A percentile compares a stretch with the other conserved stretches of the same genome.
These are phyloP conservation scores for Melocanna baccifera DNA, from an alignment of 176 grass and related monocot genomes.

Conservation along the genomic window DNA sequence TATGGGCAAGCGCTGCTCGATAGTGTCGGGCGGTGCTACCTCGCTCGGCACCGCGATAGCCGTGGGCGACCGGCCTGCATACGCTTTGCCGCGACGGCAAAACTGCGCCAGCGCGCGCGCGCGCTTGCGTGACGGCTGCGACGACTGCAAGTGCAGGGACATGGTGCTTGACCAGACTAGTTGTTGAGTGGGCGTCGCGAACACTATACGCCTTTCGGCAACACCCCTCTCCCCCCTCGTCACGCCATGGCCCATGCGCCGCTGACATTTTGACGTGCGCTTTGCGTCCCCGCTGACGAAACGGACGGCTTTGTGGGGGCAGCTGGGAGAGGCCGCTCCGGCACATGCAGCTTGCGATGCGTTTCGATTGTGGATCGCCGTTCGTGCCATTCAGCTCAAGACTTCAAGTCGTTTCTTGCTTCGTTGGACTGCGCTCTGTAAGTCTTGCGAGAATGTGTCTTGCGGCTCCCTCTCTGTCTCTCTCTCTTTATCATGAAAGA, in stretches of 20 bases:
- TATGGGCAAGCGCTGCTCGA: constrained; percentile 32
- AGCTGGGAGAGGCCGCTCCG: background rate
- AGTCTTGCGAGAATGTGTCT: background rate
- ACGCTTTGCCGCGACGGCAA: constrained; percentile 33
- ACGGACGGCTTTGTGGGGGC: background rate
- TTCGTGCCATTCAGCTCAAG: background rate
- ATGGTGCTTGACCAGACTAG: background rate
- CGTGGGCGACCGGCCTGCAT: background rate
- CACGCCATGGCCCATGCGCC: background rate
- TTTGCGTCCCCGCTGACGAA: background rate
- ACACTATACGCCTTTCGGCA: background rate
- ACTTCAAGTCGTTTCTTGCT: background rate
- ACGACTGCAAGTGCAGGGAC: background rate
- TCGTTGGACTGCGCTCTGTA: background rate
- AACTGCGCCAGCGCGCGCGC: background rate
- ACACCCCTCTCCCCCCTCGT: background rate
- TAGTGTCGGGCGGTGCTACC: background rate
- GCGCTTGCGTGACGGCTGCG: constrained; percentile 37
- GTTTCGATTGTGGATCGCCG: background rate
- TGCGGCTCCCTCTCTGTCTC: background rate
- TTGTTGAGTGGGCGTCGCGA: background rate
- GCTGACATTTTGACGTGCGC: constrained; percentile 23
- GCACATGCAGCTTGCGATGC: background rate
- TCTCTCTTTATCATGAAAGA: background rate
- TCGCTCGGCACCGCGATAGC: background rate